Evolutionary conservation across 2,329 filamentous ascomycete species (phyloP), one percentile per base, ranked within the genome.

Genomic region (Beauveria sp.): DNA sequence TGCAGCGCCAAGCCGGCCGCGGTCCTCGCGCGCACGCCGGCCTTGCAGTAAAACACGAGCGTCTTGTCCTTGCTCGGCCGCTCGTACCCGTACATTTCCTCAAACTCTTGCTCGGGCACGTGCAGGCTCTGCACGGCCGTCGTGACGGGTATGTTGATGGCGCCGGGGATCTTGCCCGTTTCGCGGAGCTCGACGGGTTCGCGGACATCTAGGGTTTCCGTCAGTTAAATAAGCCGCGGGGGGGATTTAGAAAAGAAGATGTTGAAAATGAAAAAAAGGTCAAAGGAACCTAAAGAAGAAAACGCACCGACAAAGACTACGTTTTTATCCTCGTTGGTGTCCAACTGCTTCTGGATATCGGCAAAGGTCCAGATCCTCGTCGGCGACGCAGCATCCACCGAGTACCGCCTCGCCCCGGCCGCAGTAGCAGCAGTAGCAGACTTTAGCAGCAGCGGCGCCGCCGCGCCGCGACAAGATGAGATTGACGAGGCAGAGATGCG

Each of bases 1-100:
- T 89, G 82, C 67, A 80, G 79, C 34, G 95, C 95, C 72, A 97
- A 74, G 65, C 83, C 81, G 7, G 92, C 92, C 7, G 93, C 93
- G 0, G 89, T 84, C 51, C 81, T 79, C 67, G 90, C 91, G 71
- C 95, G 81, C 65, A 98, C 90, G 2, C 95, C 95, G 0, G 93
- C 87, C 77, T 91, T 96, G 77, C 95, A 99, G 74, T 96, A 98
- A 70, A 98, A 95, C 4, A 98, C 81, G 16, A 96, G 73, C 65
- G 84, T 79, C 38, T 74, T 72, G 50, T 84, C 79, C 63, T 77
- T 78, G 2, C 69, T 68, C 0, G 81, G 93, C 63, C 90, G 89
- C 63, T 81, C 76, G 70, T 89, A 96, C 4, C 91, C 93, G 74
- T 91, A 93, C 18, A 87, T 78, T 63, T 91, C 90, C 70, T 89